Conservation (phyloP, 768 basidiomycete genomes). For the Mycena crocata region DNA sequence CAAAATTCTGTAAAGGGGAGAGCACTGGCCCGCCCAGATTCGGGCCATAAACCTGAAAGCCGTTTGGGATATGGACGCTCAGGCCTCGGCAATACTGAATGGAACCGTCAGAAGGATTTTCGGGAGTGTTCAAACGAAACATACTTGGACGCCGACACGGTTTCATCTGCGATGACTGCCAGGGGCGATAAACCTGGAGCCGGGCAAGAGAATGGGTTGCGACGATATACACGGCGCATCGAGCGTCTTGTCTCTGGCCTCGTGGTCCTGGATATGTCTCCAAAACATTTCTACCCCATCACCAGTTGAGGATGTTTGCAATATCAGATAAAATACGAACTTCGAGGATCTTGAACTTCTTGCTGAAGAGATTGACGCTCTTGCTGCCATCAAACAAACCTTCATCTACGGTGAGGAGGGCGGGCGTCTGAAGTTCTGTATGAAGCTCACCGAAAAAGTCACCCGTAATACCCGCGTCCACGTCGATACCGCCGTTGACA, state of each 20-base stretch:
- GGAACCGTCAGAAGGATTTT: too few species aligned
- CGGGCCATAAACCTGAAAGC: too few species aligned
- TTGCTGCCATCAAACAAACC: background rate
- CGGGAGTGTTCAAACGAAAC: too few species aligned
- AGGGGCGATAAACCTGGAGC: too few species aligned
- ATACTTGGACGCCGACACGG: too few species aligned
- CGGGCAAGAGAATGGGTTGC: background rate
- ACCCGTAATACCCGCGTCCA: slow-evolving; percentile 30
- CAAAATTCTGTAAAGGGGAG: too few species aligned
- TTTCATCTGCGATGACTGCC: too few species aligned
- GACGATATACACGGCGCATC: background rate
- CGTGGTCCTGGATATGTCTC: background rate
- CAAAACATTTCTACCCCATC: slow-evolving; percentile 22
- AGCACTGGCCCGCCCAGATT: too few species aligned
- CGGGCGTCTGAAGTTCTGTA: background rate
- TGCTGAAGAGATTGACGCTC: background rate
- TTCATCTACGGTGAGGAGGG: background rate
- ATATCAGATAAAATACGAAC: background rate
- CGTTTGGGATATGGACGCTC: too few species aligned
- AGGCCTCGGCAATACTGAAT: too few species aligned
- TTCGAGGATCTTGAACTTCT: slow-evolving; percentile 6
- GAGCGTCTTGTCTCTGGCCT: background rate
- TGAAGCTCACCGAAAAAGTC: slow-evolving; percentile 13
- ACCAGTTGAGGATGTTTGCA: background rate
- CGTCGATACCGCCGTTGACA: background rate